Conservation (phyloP, 179 eudicot species). For the Monotropa hypopitys region DNA sequence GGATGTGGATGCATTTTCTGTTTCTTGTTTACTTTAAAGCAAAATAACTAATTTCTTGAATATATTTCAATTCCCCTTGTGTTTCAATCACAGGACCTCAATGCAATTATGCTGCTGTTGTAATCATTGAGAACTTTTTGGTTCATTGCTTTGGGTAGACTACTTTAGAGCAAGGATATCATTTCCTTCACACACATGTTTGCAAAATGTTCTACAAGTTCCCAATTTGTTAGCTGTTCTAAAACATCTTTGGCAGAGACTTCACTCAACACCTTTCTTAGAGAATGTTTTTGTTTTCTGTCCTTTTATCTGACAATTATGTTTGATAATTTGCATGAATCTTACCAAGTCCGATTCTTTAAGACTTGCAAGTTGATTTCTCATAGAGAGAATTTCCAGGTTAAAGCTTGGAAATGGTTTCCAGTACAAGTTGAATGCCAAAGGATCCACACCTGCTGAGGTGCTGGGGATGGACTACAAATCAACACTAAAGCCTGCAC, state of each 20-base stretch:
- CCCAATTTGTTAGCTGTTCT: neutral
- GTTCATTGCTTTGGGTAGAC: neutral
- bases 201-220: neutral
- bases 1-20: neutral
- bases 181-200: neutral
- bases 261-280: neutral
- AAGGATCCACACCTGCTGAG: constrained; percentile 61
- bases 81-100: neutral
- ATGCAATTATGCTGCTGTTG: neutral
- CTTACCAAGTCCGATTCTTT: neutral
- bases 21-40: neutral
- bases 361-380: neutral
- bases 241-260: neutral
- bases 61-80: no score
- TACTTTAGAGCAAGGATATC: neutral
- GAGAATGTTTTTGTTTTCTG: neutral
- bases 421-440: constrained; percentile 48
- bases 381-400: constrained; percentile 26
- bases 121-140: neutral
- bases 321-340: neutral
- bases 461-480: constrained; percentile 73
- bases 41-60: neutral
- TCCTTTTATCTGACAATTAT: neutral
- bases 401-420: constrained; percentile 66
- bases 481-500: constrained; percentile 55